These are phyloP conservation scores for Penicillium mononematosum DNA, from an alignment of 495 filamentous ascomycete species.

Conservation along the genomic window DNA sequence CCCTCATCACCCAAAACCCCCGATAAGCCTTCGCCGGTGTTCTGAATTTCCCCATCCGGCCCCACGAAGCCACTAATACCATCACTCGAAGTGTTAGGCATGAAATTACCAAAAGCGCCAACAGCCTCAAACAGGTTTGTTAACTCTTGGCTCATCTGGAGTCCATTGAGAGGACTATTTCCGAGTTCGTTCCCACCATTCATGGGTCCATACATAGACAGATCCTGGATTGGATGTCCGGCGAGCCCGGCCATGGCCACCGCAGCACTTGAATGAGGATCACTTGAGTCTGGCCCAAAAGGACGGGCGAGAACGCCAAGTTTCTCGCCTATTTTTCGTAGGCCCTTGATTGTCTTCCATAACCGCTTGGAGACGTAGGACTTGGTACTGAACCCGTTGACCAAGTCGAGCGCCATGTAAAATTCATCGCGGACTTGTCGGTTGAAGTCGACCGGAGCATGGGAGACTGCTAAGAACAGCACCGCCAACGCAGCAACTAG, in stretches of 20 bases:
- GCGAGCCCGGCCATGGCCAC: constrained; percentile 74
- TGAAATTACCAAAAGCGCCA: constrained; percentile 53
- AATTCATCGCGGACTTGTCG: constrained; percentile 76
- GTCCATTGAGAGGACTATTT: constrained; percentile 59
- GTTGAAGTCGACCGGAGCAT: constrained; percentile 76
- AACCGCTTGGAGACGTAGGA: constrained; percentile 76
- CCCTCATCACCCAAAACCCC: constrained; percentile 60
- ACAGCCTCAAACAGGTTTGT: constrained; percentile 70
- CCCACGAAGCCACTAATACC: constrained; percentile 46
- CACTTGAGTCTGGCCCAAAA: constrained; percentile 40
- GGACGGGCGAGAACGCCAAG: constrained; percentile 65
- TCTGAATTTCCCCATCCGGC: constrained; percentile 44
- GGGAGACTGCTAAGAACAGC: constrained; percentile 77
- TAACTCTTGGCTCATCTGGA: constrained; percentile 63
- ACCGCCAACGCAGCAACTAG: constrained; percentile 77
- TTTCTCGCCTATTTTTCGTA: constrained; percentile 77
- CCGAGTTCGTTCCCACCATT: constrained; percentile 49
- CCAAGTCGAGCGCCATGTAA: constrained; percentile 79
- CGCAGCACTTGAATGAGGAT: constrained; percentile 65
- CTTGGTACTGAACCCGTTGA: constrained; percentile 75
- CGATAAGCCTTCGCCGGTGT: constrained; percentile 47
- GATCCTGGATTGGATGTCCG: constrained; percentile 63
- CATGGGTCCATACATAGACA: constrained; percentile 52
- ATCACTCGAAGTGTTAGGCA: constrained; percentile 38
- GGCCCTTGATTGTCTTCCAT: constrained; percentile 76